Base-by-base conservation (phyloP, 1,139 yeast genomes). In the Scheffersomyces cryptocercus region DNA sequence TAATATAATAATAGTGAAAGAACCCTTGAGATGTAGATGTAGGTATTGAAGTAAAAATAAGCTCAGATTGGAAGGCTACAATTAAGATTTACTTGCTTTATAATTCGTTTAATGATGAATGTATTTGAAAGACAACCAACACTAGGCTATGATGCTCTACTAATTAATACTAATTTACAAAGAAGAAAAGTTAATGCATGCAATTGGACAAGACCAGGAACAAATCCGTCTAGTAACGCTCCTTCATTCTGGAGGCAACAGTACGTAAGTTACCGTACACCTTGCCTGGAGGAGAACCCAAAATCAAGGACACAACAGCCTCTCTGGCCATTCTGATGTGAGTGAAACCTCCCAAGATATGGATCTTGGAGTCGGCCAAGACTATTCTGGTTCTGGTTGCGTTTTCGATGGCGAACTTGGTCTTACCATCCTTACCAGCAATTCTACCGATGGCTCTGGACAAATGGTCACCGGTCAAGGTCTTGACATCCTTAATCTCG, bases 381-480 rank as follows among this genome's bases (percentile, higher is more conserved):
- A 93, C 99, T 39, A 93, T 91, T 75, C 99, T 85, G 11, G 99
- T 93, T 72, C 98, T 82, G 29, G 99, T 91, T 20, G 99, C 98
- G 62, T 93, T 93, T 68, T 93, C 99, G 59, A 93, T 93, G 31
- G 99, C 97, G 67, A 91, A 93, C 71, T 93, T 93, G 50, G 99
- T 93, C 70, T 91, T 91, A 61, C 99, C 99, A 63, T 93, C 99
- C 64, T 93, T 95, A 66, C 99, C 99, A 20, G 99, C 99, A 66
- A 93, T 93, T 78, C 99, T 90, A 58, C 99, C 99, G 64, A 93
- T 93, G 14, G 99, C 99, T 76, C 99, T 85, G 38, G 96, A 85
- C 65, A 93, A 78, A 79, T 93, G 99, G 68, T 93, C 99, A 16
- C 99, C 99, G 30, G 84, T 84, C 54, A 93, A 75, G 3, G 97